Conservation (phyloP, 371 early-diverging fungal genomes). For the Lichtheimia ramosa region DNA sequence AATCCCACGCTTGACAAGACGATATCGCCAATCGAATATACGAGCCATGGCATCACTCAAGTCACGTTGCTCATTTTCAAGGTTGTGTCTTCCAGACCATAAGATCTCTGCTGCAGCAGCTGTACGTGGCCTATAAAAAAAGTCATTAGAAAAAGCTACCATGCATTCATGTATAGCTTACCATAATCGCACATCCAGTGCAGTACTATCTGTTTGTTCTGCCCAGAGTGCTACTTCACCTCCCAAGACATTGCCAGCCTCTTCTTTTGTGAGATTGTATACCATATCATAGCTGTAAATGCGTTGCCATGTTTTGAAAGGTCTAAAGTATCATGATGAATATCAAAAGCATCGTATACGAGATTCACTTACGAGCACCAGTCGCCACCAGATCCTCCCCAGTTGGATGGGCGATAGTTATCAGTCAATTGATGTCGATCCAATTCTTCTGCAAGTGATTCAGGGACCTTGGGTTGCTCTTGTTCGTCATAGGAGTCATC, state of each 20-base stretch:
- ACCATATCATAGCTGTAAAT: constrained; percentile 72
- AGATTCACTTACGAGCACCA: constrained; percentile 39
- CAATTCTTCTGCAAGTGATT: constrained; percentile 16
- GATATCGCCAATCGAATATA: constrained; percentile 72
- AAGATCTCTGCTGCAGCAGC: constrained; percentile 63
- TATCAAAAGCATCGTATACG: background rate
- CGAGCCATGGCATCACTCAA: constrained; percentile 65
- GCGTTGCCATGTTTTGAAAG: constrained; percentile 81
- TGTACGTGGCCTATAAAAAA: constrained; percentile 31
- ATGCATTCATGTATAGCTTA: too few relatives aligned
- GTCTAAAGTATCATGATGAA: constrained; percentile 28
- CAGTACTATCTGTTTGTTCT: constrained; percentile 66
- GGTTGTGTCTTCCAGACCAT: constrained; percentile 72
- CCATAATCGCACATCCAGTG: constrained; percentile 68
- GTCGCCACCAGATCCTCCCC: constrained; percentile 43
- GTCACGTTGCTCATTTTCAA: constrained; percentile 51
- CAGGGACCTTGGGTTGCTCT: constrained; percentile 22
- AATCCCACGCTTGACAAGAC: constrained; percentile 68
- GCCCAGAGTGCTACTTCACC: constrained; percentile 69
- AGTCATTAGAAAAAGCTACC: background rate
- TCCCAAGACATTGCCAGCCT: constrained; percentile 42
- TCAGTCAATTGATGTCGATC: constrained; percentile 19
- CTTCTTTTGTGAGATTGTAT: constrained; percentile 57
- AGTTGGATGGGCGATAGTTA: constrained; percentile 31
- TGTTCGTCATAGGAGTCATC: constrained; percentile 44